phyloP scores from a whole-genome alignment of 495 filamentous ascomycete species.

The Ascobolus immersus region DNA sequence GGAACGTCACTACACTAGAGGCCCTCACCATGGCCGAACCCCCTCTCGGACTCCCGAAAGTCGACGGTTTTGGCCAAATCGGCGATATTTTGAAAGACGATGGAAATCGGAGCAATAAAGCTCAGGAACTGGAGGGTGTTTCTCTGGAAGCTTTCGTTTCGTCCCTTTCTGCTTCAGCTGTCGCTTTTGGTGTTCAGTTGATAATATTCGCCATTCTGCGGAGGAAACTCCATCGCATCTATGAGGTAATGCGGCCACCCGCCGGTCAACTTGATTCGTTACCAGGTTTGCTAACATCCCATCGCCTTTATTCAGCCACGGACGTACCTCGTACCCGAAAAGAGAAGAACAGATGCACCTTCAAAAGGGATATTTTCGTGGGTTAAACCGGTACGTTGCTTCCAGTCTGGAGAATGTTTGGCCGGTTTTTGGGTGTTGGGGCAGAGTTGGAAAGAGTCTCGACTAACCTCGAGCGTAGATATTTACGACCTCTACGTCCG shows the following conservation, averaged over 20 bases:
- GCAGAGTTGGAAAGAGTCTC: background rate
- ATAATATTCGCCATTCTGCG: constrained; percentile 52
- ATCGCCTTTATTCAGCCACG: constrained; percentile 33
- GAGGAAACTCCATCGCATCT: constrained; percentile 57
- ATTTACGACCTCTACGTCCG: constrained; percentile 40
- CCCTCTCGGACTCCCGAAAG: no score
- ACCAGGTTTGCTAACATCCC: constrained; percentile 1
- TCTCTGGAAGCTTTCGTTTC: constrained; percentile 43
- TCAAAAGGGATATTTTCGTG: constrained; percentile 44
- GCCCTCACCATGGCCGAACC: no score
- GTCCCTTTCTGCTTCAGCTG: constrained; percentile 41
- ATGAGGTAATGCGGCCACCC: constrained; percentile 28
- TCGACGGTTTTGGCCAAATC: background rate
- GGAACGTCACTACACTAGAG: no score
- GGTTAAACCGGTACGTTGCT: constrained; percentile 20
- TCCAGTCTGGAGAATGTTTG: constrained; percentile 10
- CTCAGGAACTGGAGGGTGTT: constrained; percentile 24
- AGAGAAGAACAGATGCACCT: constrained; percentile 50
- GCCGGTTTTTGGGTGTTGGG: constrained; percentile 10
- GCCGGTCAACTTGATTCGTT: background rate
- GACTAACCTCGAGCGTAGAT: constrained; percentile 36
- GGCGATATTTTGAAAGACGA: background rate
- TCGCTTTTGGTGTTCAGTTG: constrained; percentile 56
- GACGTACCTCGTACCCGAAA: constrained; percentile 75
- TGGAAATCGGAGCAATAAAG: constrained; percentile 8